These are phyloP conservation scores for Nymphaea thermarum DNA, from an alignment of 164 flowering plant genomes.

Conservation along the genomic window DNA sequence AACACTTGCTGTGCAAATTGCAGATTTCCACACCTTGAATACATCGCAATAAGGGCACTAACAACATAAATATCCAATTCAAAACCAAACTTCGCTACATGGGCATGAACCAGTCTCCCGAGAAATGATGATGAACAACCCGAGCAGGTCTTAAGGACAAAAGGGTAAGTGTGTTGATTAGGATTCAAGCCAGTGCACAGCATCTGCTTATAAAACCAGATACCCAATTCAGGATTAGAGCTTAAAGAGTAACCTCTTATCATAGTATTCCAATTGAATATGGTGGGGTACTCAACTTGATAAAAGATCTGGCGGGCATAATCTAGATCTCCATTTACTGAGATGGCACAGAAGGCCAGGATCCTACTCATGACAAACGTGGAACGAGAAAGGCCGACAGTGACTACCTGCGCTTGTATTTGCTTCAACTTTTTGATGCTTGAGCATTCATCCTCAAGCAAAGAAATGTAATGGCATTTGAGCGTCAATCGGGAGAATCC, in stretches of 20 bases:
- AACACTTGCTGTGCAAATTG: constrained; percentile 7
- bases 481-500: neutral
- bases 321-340: neutral
- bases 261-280: constrained; percentile 13
- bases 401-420: constrained; percentile 10
- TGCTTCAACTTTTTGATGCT: constrained; percentile 6
- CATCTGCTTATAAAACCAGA: constrained; percentile 5
- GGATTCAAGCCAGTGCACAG: constrained; percentile 1
- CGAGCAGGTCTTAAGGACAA: constrained; percentile 2
- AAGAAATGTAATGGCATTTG: neutral
- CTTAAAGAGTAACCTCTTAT: constrained; percentile 5
- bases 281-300: constrained; percentile 6
- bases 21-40: constrained; percentile 1
- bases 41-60: constrained; percentile 6
- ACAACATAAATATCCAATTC: constrained; percentile 9
- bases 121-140: neutral
- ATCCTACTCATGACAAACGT: constrained; percentile 7
- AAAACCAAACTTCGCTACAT: constrained; percentile 7
- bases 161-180: constrained; percentile 9
- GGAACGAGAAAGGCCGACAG: constrained; percentile 6
- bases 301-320: constrained; percentile 6
- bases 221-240: constrained; percentile 7
- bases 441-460: constrained; percentile 6
- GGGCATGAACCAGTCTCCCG: constrained; percentile 6
- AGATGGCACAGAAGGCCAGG: constrained; percentile 5